Conservation (phyloP, 139 green algal species). For the Auxenochlorella protothecoides region DNA sequence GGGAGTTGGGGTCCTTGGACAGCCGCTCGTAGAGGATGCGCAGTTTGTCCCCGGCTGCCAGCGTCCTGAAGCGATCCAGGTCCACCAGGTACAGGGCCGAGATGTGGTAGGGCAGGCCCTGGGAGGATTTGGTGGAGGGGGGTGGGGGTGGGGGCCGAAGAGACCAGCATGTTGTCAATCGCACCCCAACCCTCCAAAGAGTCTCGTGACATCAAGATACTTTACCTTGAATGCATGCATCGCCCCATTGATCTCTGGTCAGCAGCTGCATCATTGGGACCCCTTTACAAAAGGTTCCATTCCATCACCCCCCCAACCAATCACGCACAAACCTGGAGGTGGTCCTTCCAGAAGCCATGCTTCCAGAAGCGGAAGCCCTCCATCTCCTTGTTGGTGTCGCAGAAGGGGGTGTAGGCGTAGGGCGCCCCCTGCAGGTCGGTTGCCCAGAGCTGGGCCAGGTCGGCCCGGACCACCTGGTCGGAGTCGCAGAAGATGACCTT, state of each 20-base stretch:
- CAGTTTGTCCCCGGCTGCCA: constrained; percentile 69
- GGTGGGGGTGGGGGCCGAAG: no score
- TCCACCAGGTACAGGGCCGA: constrained; percentile 93
- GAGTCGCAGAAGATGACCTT: constrained; percentile 96
- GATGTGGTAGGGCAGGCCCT: constrained; percentile 95
- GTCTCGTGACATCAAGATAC: no score
- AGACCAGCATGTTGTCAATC: no score
- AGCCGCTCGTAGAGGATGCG: constrained; percentile 91
- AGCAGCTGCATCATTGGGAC: no score
- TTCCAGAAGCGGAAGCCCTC: constrained; percentile 99
- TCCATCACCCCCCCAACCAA: no score
- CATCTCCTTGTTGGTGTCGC: constrained; percentile 93
- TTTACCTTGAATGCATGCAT: no score
- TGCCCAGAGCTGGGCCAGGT: constrained; percentile 85
- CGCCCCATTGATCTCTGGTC: no score
- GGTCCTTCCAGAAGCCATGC: constrained; percentile 88
- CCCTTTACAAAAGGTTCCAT: no score
- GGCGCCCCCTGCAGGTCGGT: constrained; percentile 88
- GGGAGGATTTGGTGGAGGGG: no score
- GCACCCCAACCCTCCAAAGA: no score
- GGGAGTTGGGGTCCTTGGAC: constrained; percentile 84
- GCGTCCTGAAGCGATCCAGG: constrained; percentile 73
- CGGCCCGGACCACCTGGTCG: constrained; percentile 88
- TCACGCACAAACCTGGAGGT: constrained; percentile 47
- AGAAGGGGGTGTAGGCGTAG: constrained; percentile 96